phyloP scores from a whole-genome alignment of 2,329 filamentous ascomycete species.

The Fusarium ramigenum region DNA sequence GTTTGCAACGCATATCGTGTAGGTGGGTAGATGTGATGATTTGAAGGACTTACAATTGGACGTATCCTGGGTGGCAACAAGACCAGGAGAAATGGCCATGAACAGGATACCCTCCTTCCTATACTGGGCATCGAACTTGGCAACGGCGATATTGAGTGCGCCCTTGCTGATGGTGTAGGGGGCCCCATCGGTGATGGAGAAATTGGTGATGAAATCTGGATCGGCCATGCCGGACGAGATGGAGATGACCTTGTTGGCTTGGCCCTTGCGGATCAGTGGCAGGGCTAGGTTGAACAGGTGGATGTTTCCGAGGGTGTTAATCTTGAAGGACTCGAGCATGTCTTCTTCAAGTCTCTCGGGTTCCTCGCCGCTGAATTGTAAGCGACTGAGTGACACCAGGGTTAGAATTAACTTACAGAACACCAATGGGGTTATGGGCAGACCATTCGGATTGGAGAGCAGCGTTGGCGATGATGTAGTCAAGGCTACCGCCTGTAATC shows the following conservation, averaged over 20 bases:
- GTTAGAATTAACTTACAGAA: conserved; percentile 17
- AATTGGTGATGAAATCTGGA: conserved; percentile 51
- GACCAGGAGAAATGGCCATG: conserved; percentile 60
- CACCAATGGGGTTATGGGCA: conserved; percentile 21
- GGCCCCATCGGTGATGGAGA: conserved; percentile 46
- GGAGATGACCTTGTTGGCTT: conserved; percentile 62
- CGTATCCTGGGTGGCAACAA: conserved; percentile 55
- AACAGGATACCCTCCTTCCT: conserved; percentile 61
- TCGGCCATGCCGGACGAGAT: conserved; percentile 62
- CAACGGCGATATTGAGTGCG: conserved; percentile 60
- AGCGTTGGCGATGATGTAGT: conserved; percentile 64
- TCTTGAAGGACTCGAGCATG: conserved; percentile 45
- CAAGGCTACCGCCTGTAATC: conserved; percentile 54
- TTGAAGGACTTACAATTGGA: conserved; percentile 32
- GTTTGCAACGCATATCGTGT: not conserved
- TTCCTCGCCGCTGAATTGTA: conserved; percentile 3
- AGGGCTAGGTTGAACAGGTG: conserved; percentile 63
- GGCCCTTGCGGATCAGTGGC: conserved; percentile 61
- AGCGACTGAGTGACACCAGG: rapidly evolving
- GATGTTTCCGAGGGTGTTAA: conserved; percentile 63
- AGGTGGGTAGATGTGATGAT: rapidly evolving
- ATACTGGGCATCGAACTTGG: conserved; percentile 63
- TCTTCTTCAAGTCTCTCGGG: conserved; percentile 26
- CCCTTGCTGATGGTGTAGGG: conserved; percentile 62
- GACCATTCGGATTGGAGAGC: conserved; percentile 47